Conservation (phyloP, 257 asterid species). For the Buddleja alternifolia region DNA sequence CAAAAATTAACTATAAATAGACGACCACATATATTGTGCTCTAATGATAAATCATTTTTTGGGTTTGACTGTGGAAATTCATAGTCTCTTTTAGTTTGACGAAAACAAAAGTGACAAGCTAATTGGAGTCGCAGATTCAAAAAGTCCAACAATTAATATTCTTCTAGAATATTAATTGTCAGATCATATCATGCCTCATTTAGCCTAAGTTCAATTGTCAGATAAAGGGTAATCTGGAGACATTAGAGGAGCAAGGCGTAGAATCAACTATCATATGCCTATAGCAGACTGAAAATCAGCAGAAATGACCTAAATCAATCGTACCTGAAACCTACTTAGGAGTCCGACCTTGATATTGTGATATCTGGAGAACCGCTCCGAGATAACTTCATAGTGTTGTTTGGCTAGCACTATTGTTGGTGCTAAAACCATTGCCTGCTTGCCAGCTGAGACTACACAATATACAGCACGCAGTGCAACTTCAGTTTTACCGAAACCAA, state of each 20-base stretch:
- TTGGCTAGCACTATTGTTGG: conserved; percentile 96
- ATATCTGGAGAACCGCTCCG: conserved; percentile 78
- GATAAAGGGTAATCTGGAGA: conserved; percentile 15
- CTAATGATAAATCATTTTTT: too few relatives aligned
- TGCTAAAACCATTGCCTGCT: conserved; percentile 95
- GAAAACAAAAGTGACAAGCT: too few relatives aligned
- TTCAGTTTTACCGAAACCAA: conserved; percentile 98
- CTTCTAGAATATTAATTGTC: too few relatives aligned
- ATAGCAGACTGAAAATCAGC: conserved; percentile 8
- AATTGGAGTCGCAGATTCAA: too few relatives aligned
- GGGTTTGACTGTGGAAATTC: too few relatives aligned
- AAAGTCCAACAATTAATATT: too few relatives aligned
- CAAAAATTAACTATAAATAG: too few relatives aligned
- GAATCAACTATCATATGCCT: conserved; percentile 21
- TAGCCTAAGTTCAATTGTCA: conserved; percentile 14
- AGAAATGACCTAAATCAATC: conserved; percentile 22
- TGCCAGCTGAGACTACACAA: conserved; percentile 87
- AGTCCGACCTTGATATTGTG: conserved; percentile 71
- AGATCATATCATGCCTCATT: background rate
- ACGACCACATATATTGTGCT: too few relatives aligned
- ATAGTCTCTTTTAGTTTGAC: too few relatives aligned
- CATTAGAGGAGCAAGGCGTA: background rate
- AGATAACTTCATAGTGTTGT: conserved; percentile 90
- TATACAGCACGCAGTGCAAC: conserved; percentile 95
- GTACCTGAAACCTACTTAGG: conserved; percentile 96